Conservation (phyloP, 495 filamentous ascomycete species). For the Daldinia grandis region DNA sequence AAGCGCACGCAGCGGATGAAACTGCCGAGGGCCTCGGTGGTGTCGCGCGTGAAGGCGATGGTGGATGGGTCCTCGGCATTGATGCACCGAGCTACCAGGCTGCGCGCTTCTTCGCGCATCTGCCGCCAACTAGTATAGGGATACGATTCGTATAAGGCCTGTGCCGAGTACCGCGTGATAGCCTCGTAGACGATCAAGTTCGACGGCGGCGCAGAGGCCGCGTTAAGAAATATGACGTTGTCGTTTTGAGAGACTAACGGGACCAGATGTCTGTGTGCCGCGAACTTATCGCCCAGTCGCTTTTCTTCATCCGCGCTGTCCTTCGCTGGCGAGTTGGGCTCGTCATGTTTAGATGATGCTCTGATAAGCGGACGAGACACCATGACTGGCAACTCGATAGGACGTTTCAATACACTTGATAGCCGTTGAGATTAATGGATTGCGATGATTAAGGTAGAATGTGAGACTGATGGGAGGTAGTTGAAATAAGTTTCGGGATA, state of each 20-base stretch:
- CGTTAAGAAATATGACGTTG: constrained; percentile 34
- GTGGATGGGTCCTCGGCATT: constrained; percentile 23
- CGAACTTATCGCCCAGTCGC: constrained; percentile 26
- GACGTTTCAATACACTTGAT: not conserved
- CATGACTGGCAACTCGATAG: constrained; percentile 5
- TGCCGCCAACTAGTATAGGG: constrained; percentile 21
- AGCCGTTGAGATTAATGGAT: not conserved
- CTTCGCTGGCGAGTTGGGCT: not conserved
- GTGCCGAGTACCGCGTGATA: constrained; percentile 28
- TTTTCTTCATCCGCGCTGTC: constrained; percentile 10
- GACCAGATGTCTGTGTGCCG: constrained; percentile 21
- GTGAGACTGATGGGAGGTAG: not conserved
- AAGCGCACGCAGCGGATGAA: constrained; percentile 28
- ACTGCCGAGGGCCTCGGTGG: constrained; percentile 37
- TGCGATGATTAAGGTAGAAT: not conserved
- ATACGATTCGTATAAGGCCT: constrained; percentile 17
- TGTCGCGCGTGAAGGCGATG: constrained; percentile 40
- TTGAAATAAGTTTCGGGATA: not conserved
- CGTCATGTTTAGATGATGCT: not conserved
- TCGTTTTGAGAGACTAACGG: constrained; percentile 16
- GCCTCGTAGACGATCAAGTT: constrained; percentile 40
- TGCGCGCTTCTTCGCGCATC: constrained; percentile 18
- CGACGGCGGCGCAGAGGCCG: constrained; percentile 33
- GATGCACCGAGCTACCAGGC: constrained; percentile 29
- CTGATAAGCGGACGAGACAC: constrained; percentile 13